Percentiles rank a stretch among this genome's conserved stretches.
Conservation (phyloP, 2,329 filamentous ascomycete species). For the Berkeleyomyces basicola region DNA sequence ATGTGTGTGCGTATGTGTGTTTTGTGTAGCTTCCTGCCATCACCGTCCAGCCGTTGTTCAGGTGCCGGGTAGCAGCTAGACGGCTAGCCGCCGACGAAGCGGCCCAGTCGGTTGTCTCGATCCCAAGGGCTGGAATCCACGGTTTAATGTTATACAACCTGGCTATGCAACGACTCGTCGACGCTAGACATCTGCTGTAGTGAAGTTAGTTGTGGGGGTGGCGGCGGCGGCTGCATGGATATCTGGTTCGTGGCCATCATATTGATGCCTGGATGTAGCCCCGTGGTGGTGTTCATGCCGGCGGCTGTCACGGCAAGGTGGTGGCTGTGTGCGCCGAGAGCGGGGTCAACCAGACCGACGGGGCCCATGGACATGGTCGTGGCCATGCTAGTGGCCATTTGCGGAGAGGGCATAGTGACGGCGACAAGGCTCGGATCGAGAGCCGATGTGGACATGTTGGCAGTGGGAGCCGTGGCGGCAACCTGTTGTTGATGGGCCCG, state of each 20-base stretch:
- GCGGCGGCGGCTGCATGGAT: not conserved
- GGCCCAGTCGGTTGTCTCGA: not conserved
- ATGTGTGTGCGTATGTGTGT: too few relatives aligned
- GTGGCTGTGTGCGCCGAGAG: constrained; percentile 7
- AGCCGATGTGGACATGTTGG: constrained; percentile 10
- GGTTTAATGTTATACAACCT: constrained; percentile 9
- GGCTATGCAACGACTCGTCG: constrained; percentile 11
- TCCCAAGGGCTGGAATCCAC: constrained; percentile 4
- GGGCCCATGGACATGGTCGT: constrained; percentile 8
- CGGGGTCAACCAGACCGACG: constrained; percentile 8
- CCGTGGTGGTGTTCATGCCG: not conserved
- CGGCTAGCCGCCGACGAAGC: not conserved
- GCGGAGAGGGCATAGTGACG: constrained; percentile 9
- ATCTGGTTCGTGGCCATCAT: constrained; percentile 9
- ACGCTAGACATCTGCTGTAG: constrained; percentile 8
- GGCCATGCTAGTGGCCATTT: constrained; percentile 9
- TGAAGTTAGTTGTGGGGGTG: not conserved
- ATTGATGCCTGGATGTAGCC: constrained; percentile 9
- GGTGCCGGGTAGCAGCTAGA: too few relatives aligned
- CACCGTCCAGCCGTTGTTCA: too few relatives aligned
- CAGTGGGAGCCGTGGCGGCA: constrained; percentile 8
- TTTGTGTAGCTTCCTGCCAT: too few relatives aligned
- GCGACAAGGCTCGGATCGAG: constrained; percentile 11
- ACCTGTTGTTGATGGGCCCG: constrained; percentile 3
- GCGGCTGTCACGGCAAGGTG: not conserved